These are phyloP conservation scores for Didymellaceae sp. DNA, from an alignment of 2,329 filamentous ascomycete species.

Conservation along the genomic window DNA sequence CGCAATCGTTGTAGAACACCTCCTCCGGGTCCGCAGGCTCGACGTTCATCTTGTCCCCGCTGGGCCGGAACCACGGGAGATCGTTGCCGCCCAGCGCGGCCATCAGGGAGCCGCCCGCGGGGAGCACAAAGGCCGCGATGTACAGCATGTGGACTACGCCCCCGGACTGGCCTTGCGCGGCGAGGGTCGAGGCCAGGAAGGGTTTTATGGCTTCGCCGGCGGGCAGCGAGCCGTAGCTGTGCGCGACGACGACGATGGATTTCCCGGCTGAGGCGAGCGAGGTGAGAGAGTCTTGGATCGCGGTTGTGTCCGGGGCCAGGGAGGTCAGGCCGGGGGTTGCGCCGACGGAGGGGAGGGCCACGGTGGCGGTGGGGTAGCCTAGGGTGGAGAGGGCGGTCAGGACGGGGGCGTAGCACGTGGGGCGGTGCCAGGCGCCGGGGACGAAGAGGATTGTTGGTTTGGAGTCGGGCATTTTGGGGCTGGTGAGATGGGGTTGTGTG, in stretches of 20 bases:
- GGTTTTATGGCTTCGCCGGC: not conserved
- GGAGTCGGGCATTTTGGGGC: not conserved
- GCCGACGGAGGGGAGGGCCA: not conserved
- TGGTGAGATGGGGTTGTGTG: not conserved
- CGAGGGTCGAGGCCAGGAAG: not conserved
- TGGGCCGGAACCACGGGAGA: conserved; percentile 1
- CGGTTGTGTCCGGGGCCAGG: not conserved
- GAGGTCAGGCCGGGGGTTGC: not conserved
- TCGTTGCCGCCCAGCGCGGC: conserved; percentile 1
- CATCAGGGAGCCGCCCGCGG: not conserved
- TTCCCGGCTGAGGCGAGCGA: not conserved
- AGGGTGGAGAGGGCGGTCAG: not conserved
- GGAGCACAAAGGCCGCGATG: not conserved
- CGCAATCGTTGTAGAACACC: conserved; percentile 2
- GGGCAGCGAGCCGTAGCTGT: conserved; percentile 6
- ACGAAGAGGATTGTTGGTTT: conserved; percentile 11
- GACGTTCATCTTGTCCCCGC: not conserved
- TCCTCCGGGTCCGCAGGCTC: not conserved
- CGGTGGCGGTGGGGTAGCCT: conserved; percentile 4
- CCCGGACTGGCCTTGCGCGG: not conserved
- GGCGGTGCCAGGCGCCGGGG: conserved; percentile 13
- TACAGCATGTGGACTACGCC: not conserved
- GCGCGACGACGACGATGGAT: not conserved
- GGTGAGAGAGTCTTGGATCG: not conserved
- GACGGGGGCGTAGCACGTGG: conserved; percentile 1